These are phyloP conservation scores for Elaeagnus macrophylla DNA, from an alignment of 306 rosid species.

Conservation along the genomic window DNA sequence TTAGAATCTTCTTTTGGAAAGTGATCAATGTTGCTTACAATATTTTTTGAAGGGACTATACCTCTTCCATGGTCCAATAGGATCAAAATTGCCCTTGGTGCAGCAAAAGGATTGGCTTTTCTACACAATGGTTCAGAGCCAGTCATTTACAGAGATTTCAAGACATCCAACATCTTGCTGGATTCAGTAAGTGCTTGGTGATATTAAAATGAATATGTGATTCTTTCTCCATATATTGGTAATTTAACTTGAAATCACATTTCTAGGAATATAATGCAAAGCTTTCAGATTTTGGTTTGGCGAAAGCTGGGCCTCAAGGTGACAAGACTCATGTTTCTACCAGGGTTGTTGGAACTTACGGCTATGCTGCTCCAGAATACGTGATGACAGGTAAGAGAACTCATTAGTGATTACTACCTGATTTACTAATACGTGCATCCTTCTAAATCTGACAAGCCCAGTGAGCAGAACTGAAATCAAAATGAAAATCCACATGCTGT, in stretches of 20 bases:
- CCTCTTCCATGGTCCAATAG: constrained; percentile 96
- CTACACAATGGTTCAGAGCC: constrained; percentile 92
- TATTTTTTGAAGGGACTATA: constrained; percentile 66
- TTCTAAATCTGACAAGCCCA: constrained; percentile 8
- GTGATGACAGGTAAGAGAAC: constrained; percentile 80
- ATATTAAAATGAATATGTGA: constrained; percentile 3
- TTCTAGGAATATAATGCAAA: constrained; percentile 83
- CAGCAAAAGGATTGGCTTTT: constrained; percentile 94
- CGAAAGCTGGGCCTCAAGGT: constrained; percentile 97
- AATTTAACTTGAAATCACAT: constrained; percentile 14
- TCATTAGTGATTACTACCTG: constrained; percentile 6
- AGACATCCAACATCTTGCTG: constrained; percentile 94
- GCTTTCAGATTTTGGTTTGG: constrained; percentile 99
- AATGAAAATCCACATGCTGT: not conserved
- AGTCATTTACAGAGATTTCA: constrained; percentile 90
- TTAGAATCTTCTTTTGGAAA: constrained; percentile 11
- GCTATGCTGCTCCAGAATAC: constrained; percentile 95
- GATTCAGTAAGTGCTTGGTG: constrained; percentile 56
- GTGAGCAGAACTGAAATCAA: not conserved
- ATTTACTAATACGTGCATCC: constrained; percentile 10
- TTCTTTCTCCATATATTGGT: not conserved
- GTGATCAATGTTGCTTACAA: constrained; percentile 28
- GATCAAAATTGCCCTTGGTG: constrained; percentile 87
- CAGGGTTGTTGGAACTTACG: constrained; percentile 91
- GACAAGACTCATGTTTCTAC: constrained; percentile 97